A percentile compares a stretch with the other conserved stretches of the same genome.
phyloP scores from a whole-genome alignment of 2,329 filamentous ascomycete species.

The Aspergillus intermedius region DNA sequence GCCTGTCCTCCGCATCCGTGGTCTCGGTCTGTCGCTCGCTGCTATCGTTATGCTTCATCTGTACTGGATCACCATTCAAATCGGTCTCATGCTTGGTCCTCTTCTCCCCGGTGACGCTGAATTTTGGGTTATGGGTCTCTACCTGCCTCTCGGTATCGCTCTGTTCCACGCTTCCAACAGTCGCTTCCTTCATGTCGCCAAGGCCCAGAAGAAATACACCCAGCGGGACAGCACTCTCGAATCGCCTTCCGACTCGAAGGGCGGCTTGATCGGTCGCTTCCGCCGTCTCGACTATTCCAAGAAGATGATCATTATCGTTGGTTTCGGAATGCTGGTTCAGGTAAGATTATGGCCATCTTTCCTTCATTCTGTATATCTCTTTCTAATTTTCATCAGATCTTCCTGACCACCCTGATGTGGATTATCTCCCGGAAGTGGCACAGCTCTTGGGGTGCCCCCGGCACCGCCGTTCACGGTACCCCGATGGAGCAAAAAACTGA shows the following conservation, averaged over 20 bases:
- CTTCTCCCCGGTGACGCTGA: slow-evolving; percentile 47
- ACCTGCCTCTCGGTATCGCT: slow-evolving; percentile 59
- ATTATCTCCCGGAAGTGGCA: slow-evolving; percentile 62
- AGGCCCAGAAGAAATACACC: slow-evolving; percentile 46
- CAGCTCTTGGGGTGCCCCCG: slow-evolving; percentile 40
- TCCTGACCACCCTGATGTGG: slow-evolving; percentile 55
- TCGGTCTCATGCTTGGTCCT: slow-evolving; percentile 30
- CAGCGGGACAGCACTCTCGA: slow-evolving; percentile 8
- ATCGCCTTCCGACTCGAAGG: slow-evolving; percentile 3
- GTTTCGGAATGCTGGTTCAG: slow-evolving; percentile 51
- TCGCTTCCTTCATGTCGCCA: slow-evolving; percentile 54
- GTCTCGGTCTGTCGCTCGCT: slow-evolving; percentile 30
- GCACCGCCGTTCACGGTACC: slow-evolving; percentile 48
- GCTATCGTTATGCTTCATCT: slow-evolving; percentile 34
- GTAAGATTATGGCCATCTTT: slow-evolving; percentile 29
- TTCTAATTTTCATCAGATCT: slow-evolving; percentile 38
- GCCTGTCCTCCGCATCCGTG: slow-evolving; percentile 33
- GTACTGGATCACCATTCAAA: slow-evolving; percentile 30
- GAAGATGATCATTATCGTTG: slow-evolving; percentile 36
- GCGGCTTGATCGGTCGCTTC: slow-evolving; percentile 18
- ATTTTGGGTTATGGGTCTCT: slow-evolving; percentile 58
- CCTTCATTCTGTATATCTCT: neutral
- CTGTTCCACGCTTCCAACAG: slow-evolving; percentile 60
- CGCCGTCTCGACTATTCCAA: slow-evolving; percentile 19
- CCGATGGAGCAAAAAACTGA: slow-evolving; percentile 38